A percentile compares a stretch with the other conserved stretches of the same genome.
phyloP scores from a whole-genome alignment of 192 early-diverging fungal species.

The Radiomyces spectabilis region DNA sequence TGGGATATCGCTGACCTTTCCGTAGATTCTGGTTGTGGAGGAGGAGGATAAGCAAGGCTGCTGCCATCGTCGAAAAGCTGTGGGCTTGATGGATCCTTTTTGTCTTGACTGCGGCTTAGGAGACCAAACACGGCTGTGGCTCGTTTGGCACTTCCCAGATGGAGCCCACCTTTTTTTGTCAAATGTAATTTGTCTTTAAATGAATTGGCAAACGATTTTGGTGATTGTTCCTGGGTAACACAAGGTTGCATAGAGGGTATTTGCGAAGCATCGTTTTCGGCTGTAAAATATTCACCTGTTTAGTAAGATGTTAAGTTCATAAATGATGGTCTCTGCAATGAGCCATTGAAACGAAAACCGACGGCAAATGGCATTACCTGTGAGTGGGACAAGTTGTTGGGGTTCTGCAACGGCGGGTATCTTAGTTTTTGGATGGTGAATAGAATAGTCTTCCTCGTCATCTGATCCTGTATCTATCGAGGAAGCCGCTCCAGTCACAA shows the following conservation, averaged over 20 bases:
- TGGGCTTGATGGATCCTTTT: not conserved
- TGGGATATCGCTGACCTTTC: not conserved
- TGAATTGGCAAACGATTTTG: not conserved
- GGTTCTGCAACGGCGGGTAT: not conserved
- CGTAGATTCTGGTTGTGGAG: not conserved
- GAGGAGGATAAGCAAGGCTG: not conserved
- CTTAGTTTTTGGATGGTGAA: not conserved
- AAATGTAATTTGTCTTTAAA: constrained; percentile 3
- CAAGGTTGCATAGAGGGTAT: not conserved
- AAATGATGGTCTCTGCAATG: too few relatives aligned
- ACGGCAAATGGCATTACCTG: not conserved
- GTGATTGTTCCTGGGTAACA: not conserved
- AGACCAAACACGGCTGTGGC: not conserved
- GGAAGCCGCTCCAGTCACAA: too few relatives aligned
- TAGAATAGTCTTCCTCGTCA: not conserved
- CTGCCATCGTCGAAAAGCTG: constrained; percentile 3
- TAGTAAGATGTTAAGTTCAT: too few relatives aligned
- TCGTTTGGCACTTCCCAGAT: not conserved
- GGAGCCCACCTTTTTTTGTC: not conserved
- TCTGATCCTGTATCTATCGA: constrained; percentile 1
- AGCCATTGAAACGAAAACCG: too few relatives aligned
- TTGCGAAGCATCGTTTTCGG: too few relatives aligned
- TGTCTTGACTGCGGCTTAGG: not conserved
- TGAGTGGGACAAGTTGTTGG: not conserved
- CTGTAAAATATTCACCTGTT: too few relatives aligned